These are phyloP conservation scores for Mrakia hoshinonis DNA, from an alignment of 768 basidiomycete genomes.

Conservation along the genomic window DNA sequence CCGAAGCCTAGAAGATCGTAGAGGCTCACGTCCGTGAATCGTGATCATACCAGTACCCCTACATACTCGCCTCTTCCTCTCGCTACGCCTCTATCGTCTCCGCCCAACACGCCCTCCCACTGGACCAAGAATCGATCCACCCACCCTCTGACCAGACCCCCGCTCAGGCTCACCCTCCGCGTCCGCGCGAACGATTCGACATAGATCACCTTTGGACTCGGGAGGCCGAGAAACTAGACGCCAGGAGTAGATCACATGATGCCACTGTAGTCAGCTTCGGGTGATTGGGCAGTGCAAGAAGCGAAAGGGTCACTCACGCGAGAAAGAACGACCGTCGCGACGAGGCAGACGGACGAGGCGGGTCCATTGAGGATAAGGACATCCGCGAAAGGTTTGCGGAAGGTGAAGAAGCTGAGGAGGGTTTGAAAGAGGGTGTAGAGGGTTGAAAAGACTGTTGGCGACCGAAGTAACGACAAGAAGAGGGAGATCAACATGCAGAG, in stretches of 20 bases:
- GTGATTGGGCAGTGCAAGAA: not conserved
- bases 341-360: conserved; percentile 80
- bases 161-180: not conserved
- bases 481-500: not conserved
- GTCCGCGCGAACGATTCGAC: conserved; percentile 84
- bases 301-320: not conserved
- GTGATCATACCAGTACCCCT: conserved; percentile 7
- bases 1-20: no score
- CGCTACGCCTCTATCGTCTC: not conserved
- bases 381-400: conserved; percentile 50
- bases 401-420: conserved; percentile 45
- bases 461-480: not conserved
- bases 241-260: not conserved
- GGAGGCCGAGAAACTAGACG: conserved; percentile 61
- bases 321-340: conserved; percentile 54
- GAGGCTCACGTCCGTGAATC: no score
- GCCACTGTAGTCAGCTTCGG: not conserved
- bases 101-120: conserved; percentile 10
- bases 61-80: conserved; percentile 14
- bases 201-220: conserved; percentile 67
- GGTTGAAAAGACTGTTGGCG: conserved; percentile 49
- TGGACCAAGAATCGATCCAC: conserved; percentile 26
- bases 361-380: conserved; percentile 86
- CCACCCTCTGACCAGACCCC: conserved; percentile 5
- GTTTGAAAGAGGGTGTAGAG: conserved; percentile 54